phyloP scores from a whole-genome alignment of 2,329 filamentous ascomycete species.

The Fusarium sacchari region DNA sequence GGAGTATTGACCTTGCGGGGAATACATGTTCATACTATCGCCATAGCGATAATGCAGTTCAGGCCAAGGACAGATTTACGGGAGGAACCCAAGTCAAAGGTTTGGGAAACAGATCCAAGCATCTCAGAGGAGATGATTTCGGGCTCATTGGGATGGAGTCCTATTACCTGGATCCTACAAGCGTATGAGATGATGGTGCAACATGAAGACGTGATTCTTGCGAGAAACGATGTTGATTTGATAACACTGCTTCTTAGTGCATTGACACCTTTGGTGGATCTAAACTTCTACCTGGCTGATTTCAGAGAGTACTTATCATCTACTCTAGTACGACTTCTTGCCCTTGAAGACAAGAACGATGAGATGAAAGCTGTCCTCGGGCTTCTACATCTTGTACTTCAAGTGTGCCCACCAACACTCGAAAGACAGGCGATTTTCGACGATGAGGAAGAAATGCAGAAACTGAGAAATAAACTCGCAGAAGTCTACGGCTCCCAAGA shows the following conservation, averaged over 20 bases:
- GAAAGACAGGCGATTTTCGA: background rate
- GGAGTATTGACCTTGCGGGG: background rate
- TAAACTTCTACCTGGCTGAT: fast-evolving
- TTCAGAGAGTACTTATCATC: background rate
- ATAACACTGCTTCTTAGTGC: background rate
- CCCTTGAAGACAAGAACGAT: fast-evolving
- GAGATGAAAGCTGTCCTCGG: background rate
- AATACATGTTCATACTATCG: too few relatives aligned
- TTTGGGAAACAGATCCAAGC: background rate
- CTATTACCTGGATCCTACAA: background rate
- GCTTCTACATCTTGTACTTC: background rate
- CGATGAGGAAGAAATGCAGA: fast-evolving
- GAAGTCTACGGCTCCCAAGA: background rate
- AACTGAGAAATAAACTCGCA: fast-evolving
- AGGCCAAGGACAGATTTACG: background rate
- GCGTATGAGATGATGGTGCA: background rate
- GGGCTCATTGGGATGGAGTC: fast-evolving
- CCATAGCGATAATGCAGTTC: too few relatives aligned
- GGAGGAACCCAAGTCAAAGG: background rate
- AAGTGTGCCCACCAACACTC: fast-evolving
- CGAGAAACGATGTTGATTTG: background rate
- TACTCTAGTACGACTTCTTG: background rate
- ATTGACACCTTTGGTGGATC: fast-evolving
- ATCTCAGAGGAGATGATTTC: background rate
- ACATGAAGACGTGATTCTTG: background rate